Conservation (phyloP, 306 rosid species). For the Trichosanthes truncata region DNA sequence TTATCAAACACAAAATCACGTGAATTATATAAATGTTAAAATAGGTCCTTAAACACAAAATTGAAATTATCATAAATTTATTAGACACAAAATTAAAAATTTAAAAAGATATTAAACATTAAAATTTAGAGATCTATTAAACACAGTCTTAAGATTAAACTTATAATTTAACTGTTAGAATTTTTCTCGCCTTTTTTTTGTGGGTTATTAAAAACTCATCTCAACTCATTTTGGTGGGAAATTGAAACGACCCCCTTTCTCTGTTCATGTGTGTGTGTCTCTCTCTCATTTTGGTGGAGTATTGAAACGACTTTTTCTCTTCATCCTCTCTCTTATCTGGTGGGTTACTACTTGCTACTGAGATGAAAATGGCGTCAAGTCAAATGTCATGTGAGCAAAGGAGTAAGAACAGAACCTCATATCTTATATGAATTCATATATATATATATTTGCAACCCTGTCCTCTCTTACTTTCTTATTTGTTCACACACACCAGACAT, state of each 20-base stretch:
- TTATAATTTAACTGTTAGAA: too few relatives aligned
- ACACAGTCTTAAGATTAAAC: too few relatives aligned
- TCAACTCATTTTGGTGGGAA: neutral
- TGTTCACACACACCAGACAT: neutral
- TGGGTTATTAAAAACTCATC: too few relatives aligned
- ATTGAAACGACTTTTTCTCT: neutral
- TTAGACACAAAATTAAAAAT: too few relatives aligned
- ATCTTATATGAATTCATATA: too few relatives aligned
- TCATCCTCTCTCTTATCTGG: neutral
- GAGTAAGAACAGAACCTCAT: neutral
- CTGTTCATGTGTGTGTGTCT: neutral
- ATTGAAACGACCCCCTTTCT: neutral
- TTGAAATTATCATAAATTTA: too few relatives aligned
- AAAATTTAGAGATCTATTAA: too few relatives aligned
- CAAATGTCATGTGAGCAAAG: neutral
- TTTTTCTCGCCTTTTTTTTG: too few relatives aligned
- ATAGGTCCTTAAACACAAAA: too few relatives aligned
- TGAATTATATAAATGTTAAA: too few relatives aligned
- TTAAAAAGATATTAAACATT: too few relatives aligned
- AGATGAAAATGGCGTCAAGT: neutral
- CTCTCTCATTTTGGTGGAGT: neutral
- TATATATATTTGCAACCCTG: neutral
- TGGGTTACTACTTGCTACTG: neutral
- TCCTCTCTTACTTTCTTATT: neutral
- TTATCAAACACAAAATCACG: too few relatives aligned